These are phyloP conservation scores for Ampelomyces quisqualis DNA, from an alignment of 2,329 filamentous ascomycete genomes.

Conservation along the genomic window DNA sequence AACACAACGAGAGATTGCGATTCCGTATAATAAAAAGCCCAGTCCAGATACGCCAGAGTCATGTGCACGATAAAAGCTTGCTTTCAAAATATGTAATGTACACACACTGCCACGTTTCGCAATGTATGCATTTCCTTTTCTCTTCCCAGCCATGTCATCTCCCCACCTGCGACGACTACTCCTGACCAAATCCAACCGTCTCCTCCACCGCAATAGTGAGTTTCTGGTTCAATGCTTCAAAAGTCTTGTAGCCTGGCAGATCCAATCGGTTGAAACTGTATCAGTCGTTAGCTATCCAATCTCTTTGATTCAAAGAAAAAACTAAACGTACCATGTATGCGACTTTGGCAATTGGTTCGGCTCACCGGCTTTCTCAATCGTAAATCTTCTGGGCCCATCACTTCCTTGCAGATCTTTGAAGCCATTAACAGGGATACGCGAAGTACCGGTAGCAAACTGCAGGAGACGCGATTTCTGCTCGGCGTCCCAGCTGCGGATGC, in stretches of 20 bases:
- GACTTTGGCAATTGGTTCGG: slow-evolving; percentile 89
- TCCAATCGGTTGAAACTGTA: slow-evolving; percentile 93
- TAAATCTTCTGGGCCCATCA: slow-evolving; percentile 91
- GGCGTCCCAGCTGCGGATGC: slow-evolving; percentile 92
- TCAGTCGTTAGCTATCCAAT: slow-evolving; percentile 21
- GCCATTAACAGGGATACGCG: slow-evolving; percentile 95
- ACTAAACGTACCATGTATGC: slow-evolving; percentile 81
- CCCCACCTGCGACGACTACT: no score
- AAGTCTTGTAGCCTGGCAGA: slow-evolving; percentile 85
- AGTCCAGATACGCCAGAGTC: no score
- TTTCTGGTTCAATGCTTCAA: slow-evolving; percentile 83
- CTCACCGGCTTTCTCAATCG: slow-evolving; percentile 96
- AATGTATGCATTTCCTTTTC: no score
- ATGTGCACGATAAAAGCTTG: no score
- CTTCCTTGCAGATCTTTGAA: slow-evolving; percentile 99
- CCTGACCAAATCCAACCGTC: slow-evolving; percentile 97
- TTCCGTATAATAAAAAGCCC: no score
- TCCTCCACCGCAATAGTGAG: slow-evolving; percentile 97
- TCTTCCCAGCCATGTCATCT: no score
- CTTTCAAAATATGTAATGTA: no score
- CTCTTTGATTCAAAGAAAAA: no score
- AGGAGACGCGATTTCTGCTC: slow-evolving; percentile 96
- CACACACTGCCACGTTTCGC: no score
- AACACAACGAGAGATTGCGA: no score
- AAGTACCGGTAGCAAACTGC: slow-evolving; percentile 97